A percentile compares a stretch with the other conserved stretches of the same genome.
Conservation (phyloP, 1,139 yeast species). For the Candida labiduridarum region DNA sequence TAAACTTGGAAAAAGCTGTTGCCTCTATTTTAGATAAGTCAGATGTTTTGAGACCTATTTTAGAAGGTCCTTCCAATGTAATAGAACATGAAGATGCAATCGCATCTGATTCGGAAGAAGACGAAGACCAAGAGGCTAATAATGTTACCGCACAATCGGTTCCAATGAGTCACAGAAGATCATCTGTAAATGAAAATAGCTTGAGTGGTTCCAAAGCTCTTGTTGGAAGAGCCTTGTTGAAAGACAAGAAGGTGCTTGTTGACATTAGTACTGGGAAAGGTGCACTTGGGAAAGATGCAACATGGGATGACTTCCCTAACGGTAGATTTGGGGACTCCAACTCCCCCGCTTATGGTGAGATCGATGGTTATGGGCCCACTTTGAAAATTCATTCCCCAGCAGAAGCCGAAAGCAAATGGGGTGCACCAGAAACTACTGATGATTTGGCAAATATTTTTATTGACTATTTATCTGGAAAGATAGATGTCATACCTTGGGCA, state of each 20-base stretch:
- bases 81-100: constrained; percentile 33
- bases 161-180: constrained; percentile 36
- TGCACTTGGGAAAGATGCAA: constrained; percentile 84
- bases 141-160: constrained; percentile 3
- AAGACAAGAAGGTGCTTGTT: constrained; percentile 55
- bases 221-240: constrained; percentile 28
- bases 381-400: constrained; percentile 70
- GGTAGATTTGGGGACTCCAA: constrained; percentile 98
- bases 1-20: constrained; percentile 87
- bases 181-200: constrained; percentile 51
- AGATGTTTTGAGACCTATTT: constrained; percentile 39
- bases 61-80: constrained; percentile 20
- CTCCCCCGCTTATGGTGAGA: constrained; percentile 97
- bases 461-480: constrained; percentile 72
- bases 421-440: constrained; percentile 62
- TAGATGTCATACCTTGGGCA: constrained; percentile 88
- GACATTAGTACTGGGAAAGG: constrained; percentile 88
- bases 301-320: constrained; percentile 98
- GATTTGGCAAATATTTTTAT: constrained; percentile 74
- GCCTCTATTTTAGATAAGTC: constrained; percentile 79
- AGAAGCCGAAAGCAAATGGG: constrained; percentile 80
- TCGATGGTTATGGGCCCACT: constrained; percentile 95
- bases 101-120: constrained; percentile 39
- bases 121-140: constrained; percentile 19
- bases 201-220: constrained; percentile 35